Base-by-base conservation (phyloP, 1,139 yeast genomes). In the Taphrina pruni region DNA sequence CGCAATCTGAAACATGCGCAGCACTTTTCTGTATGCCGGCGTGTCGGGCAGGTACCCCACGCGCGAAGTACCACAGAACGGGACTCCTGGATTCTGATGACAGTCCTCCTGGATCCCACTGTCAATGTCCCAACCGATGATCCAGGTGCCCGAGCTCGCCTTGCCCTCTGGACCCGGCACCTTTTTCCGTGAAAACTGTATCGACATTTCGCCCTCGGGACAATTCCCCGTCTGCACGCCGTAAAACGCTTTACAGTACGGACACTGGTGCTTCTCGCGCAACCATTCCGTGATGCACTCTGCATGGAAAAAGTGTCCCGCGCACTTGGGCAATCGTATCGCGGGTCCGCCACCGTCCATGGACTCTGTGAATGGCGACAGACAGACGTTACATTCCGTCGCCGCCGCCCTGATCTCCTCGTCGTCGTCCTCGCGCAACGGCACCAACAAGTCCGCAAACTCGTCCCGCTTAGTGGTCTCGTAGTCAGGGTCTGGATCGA, bases 211-310 rank as follows among this genome's bases (percentile, higher is more conserved):
- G 9, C 66, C 66, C 7, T 46, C 52, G 6, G 66, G 66, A 46
- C 66, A 61, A 32, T 41, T 52, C 2, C 66, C 66, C 6, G 51
- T 21, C 35, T 14, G 41, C 20, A 52, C 38, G 20, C 66, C 66
- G 32, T 61, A 61, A 11, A 52, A 26, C 21, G 46, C 32, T 45
- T 61, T 61, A 38, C 66, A 61, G 32, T 51, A 61, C 9, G 66
- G 66, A 51, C 66, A 61, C 51, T 61, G 58, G 9, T 41, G 60
- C 51, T 61, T 61, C 41, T 61, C 66, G n/a, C 36, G 41, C n/a
- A 61, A 43, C 66, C 66, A 61, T 6, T 43, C 51, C 8, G 21
- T 41, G 41, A 61, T 52, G 46, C 66, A 61, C 36, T 61, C 66
- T 6, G 52, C 43, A 52, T 61, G 66, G 32, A 39, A 61, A 32